These are phyloP conservation scores for Aurifilum marmelostoma DNA, from an alignment of 2,329 filamentous ascomycete genomes.

Conservation along the genomic window DNA sequence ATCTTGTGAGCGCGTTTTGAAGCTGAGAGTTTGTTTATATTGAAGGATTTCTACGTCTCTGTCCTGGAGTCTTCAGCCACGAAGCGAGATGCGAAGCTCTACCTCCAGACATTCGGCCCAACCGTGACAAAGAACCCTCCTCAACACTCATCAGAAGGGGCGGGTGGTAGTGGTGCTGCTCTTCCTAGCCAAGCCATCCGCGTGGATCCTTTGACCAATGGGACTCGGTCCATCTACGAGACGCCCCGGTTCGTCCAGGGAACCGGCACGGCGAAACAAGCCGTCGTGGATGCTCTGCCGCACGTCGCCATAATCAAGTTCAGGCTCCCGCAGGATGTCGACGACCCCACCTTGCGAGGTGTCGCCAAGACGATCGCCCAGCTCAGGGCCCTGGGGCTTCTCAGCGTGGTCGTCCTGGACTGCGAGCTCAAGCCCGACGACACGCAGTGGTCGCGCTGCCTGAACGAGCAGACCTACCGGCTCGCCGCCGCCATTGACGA, in stretches of 20 bases:
- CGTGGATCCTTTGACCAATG: constrained; percentile 30
- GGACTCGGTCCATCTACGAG: constrained; percentile 37
- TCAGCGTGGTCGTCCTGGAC: constrained; percentile 82
- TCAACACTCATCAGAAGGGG: constrained; percentile 36
- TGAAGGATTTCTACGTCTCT: constrained; percentile 81
- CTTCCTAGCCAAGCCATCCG: constrained; percentile 31
- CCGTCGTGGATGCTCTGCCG: constrained; percentile 45
- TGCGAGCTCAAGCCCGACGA: constrained; percentile 51
- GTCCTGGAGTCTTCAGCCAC: constrained; percentile 90
- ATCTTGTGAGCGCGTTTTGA: neutral
- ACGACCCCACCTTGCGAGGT: constrained; percentile 70
- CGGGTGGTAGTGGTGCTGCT: constrained; percentile 35
- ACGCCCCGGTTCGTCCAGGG: constrained; percentile 44
- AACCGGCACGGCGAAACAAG: constrained; percentile 32
- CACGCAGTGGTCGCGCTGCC: constrained; percentile 36
- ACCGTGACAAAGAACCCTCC: constrained; percentile 37
- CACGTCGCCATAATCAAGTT: constrained; percentile 89
- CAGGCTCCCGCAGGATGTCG: constrained; percentile 70
- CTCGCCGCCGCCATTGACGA: constrained; percentile 75
- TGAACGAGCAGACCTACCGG: constrained; percentile 68
- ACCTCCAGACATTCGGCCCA: constrained; percentile 80
- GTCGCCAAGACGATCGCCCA: constrained; percentile 84
- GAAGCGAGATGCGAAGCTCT: constrained; percentile 89
- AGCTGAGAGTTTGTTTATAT: constrained; percentile 19
- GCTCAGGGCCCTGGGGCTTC: constrained; percentile 78